phyloP scores from a whole-genome alignment of 202 grass and related monocot species.

The Digitaria exilis region DNA sequence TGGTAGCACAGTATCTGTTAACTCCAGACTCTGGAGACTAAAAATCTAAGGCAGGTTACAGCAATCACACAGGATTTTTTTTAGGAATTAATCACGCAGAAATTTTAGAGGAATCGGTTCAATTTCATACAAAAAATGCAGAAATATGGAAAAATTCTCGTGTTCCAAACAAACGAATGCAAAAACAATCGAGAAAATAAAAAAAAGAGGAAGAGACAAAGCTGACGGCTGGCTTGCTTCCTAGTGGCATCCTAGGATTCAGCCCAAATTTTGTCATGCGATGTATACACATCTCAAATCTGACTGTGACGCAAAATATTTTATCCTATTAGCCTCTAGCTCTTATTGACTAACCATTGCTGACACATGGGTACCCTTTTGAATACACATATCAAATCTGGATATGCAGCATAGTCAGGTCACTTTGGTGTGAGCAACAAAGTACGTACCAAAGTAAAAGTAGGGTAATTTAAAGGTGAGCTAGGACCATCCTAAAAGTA shows the following conservation, averaged over 20 bases:
- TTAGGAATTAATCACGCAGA: too few relatives aligned
- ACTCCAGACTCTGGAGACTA: too few relatives aligned
- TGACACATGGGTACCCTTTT: not conserved
- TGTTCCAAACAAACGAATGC: too few relatives aligned
- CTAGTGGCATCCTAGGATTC: too few relatives aligned
- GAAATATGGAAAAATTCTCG: too few relatives aligned
- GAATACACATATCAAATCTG: too few relatives aligned
- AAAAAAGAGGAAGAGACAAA: not conserved
- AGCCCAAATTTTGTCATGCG: not conserved
- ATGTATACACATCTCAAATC: constrained; percentile 1
- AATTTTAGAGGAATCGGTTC: too few relatives aligned
- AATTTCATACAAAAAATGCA: too few relatives aligned
- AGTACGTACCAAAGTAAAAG: not conserved
- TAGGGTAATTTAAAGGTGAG: constrained; percentile 17
- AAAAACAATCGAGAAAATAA: not conserved
- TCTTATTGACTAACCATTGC: not conserved
- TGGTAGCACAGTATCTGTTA: not conserved
- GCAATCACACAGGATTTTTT: too few relatives aligned
- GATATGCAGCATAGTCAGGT: not conserved
- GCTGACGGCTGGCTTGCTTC: constrained; percentile 11
- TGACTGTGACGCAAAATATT: not conserved
- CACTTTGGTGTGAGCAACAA: not conserved
- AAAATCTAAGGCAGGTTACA: too few relatives aligned
- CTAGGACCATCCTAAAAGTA: constrained; percentile 16
- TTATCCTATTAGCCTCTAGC: not conserved